phyloP scores from a whole-genome alignment of 2,329 filamentous ascomycete genomes.

The Cyphellophora europaea region DNA sequence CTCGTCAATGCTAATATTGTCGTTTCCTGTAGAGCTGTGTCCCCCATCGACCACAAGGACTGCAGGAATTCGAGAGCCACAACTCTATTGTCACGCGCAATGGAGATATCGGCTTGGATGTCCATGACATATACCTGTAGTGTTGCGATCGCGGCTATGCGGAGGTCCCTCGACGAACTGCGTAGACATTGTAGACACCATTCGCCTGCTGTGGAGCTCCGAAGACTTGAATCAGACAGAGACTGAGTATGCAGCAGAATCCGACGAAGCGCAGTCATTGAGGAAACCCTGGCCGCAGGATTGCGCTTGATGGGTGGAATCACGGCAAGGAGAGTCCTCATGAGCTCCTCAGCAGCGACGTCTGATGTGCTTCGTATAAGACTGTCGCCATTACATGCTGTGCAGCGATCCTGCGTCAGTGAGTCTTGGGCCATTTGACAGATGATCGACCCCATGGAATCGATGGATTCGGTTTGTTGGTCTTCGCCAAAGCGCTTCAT shows the following conservation, averaged over 20 bases:
- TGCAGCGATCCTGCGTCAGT: not conserved
- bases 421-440: conserved; percentile 34
- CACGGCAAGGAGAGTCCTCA: conserved; percentile 34
- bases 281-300: conserved; percentile 55
- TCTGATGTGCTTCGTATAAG: conserved; percentile 9
- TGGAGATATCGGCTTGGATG: conserved; percentile 34
- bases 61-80: conserved; percentile 63
- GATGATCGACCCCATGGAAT: conserved; percentile 46
- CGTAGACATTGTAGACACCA: conserved; percentile 74
- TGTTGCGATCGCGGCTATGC: conserved; percentile 66
- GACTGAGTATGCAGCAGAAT: conserved; percentile 59
- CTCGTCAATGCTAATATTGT: conserved; percentile 81
- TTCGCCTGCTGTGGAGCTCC: conserved; percentile 59
- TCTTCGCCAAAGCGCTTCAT: conserved; percentile 38
- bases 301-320: conserved; percentile 36
- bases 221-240: conserved; percentile 54
- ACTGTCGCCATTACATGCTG: conserved; percentile 13
- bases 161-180: conserved; percentile 76
- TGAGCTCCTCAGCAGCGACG: conserved; percentile 21
- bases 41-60: conserved; percentile 59
- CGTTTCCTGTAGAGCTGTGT: conserved; percentile 65
- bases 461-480: conserved; percentile 44
- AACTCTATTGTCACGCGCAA: conserved; percentile 56
- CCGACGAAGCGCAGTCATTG: conserved; percentile 62
- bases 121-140: conserved; percentile 53